A percentile compares a stretch with the other conserved stretches of the same genome.
phyloP scores from a whole-genome alignment of 768 basidiomycete genomes.

The Lentinus tigrinus region DNA sequence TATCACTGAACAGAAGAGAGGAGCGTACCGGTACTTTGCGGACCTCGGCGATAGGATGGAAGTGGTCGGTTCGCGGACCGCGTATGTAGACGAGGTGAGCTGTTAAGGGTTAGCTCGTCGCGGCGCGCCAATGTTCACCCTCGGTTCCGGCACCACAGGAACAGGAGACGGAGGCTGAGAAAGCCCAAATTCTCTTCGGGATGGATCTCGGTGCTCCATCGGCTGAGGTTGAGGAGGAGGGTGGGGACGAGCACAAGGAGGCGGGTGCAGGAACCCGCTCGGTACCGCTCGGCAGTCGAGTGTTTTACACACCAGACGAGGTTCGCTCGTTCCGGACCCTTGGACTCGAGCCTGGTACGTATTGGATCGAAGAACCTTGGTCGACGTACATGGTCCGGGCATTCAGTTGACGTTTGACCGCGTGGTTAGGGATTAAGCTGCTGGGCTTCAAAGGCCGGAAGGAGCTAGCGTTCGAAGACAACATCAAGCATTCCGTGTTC shows the following conservation, averaged over 20 bases:
- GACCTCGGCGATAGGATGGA: slow-evolving; percentile 78
- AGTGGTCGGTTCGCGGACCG: slow-evolving; percentile 66
- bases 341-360: slow-evolving; percentile 70
- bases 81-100: slow-evolving; percentile 74
- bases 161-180: slow-evolving; percentile 36
- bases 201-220: slow-evolving; percentile 39
- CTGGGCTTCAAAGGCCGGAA: slow-evolving; percentile 84
- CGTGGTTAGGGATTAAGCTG: slow-evolving; percentile 71
- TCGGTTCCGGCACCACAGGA: slow-evolving; percentile 22
- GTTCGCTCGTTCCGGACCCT: slow-evolving; percentile 79
- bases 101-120: background rate
- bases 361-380: background rate
- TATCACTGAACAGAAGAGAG: slow-evolving; percentile 86
- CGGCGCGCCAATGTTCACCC: background rate
- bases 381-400: background rate
- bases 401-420: background rate
- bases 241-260: slow-evolving; percentile 22
- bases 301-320: slow-evolving; percentile 85
- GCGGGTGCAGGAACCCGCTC: slow-evolving; percentile 21
- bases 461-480: slow-evolving; percentile 81
- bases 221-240: slow-evolving; percentile 37
- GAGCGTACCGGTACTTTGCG: slow-evolving; percentile 77
- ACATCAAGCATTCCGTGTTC: slow-evolving; percentile 88
- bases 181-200: slow-evolving; percentile 36
- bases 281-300: slow-evolving; percentile 40